phyloP scores from a whole-genome alignment of 805 yeast species.

The Yarrowia phangngaensis region DNA sequence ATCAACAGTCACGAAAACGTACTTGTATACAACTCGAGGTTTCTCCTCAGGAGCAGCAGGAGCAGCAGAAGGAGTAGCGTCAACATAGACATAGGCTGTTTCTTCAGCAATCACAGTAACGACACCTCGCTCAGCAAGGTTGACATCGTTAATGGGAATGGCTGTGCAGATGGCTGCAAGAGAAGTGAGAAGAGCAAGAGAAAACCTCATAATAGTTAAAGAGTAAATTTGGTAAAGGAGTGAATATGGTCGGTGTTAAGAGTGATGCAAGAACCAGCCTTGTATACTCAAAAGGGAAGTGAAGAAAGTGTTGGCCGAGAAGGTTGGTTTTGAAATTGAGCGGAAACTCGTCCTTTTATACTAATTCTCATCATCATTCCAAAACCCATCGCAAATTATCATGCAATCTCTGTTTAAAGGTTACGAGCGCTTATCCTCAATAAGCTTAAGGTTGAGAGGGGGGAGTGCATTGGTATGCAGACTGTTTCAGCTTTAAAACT shows the following conservation, averaged over 20 bases:
- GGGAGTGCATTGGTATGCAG: too few relatives aligned
- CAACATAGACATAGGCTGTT: conserved; percentile 26
- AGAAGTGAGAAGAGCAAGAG: conserved; percentile 26
- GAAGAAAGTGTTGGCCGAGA: conserved; percentile 16
- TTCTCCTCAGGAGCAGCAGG: conserved; percentile 26
- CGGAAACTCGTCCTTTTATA: conserved; percentile 1
- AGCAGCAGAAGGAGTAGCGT: conserved; percentile 26
- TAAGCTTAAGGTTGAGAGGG: conserved; percentile 1
- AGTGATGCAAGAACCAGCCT: conserved; percentile 26
- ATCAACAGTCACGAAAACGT: conserved; percentile 46
- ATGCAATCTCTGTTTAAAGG: neutral
- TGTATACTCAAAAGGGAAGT: conserved; percentile 3
- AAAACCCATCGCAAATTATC: too few relatives aligned
- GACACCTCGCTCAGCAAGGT: conserved; percentile 13
- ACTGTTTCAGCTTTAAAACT: too few relatives aligned
- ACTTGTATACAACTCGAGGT: conserved; percentile 39
- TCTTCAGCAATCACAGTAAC: conserved; percentile 26
- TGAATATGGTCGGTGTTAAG: neutral
- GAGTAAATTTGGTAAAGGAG: conserved; percentile 1
- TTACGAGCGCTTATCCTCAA: too few relatives aligned
- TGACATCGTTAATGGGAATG: conserved; percentile 28
- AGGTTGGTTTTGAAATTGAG: neutral
- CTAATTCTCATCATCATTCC: too few relatives aligned
- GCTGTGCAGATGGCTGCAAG: conserved; percentile 30
- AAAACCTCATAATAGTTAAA: conserved; percentile 28